Conservation (phyloP, 768 basidiomycete species). For the Trametopsis cervina region DNA sequence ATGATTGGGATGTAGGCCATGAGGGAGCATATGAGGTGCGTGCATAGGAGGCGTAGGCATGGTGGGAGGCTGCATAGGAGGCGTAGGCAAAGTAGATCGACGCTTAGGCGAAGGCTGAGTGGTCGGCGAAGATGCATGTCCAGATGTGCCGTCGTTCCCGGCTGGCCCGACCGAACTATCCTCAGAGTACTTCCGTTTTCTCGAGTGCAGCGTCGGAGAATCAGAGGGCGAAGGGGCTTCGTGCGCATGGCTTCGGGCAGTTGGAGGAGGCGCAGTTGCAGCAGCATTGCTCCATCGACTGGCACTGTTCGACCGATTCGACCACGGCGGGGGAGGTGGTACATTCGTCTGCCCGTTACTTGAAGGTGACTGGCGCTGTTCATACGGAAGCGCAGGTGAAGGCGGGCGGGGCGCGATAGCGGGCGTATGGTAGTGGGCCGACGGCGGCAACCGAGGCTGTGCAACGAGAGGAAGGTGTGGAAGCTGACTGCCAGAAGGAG, state of each 20-base stretch:
- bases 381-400: conserved; percentile 32
- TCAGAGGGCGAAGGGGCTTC: conserved; percentile 8
- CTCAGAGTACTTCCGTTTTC: conserved; percentile 30
- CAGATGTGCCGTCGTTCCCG: neutral
- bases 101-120: conserved; percentile 19
- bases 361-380: conserved; percentile 30
- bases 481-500: neutral
- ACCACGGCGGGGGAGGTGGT: conserved; percentile 34
- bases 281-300: conserved; percentile 26
- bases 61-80: conserved; percentile 8
- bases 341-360: conserved; percentile 9
- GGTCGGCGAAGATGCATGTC: conserved; percentile 5
- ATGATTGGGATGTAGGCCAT: neutral
- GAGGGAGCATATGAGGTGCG: neutral
- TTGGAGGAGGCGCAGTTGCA: conserved; percentile 22
- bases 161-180: conserved; percentile 9
- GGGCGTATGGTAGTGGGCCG: neutral
- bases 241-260: conserved; percentile 15
- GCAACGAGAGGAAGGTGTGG: conserved; percentile 7
- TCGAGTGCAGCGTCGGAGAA: conserved; percentile 18
- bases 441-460: conserved; percentile 1
- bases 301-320: conserved; percentile 1
- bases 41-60: conserved; percentile 4
- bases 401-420: conserved; percentile 4
- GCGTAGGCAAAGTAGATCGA: conserved; percentile 8